phyloP scores from a whole-genome alignment of 2,329 filamentous ascomycete genomes.

The Endocalyx cinctus region DNA sequence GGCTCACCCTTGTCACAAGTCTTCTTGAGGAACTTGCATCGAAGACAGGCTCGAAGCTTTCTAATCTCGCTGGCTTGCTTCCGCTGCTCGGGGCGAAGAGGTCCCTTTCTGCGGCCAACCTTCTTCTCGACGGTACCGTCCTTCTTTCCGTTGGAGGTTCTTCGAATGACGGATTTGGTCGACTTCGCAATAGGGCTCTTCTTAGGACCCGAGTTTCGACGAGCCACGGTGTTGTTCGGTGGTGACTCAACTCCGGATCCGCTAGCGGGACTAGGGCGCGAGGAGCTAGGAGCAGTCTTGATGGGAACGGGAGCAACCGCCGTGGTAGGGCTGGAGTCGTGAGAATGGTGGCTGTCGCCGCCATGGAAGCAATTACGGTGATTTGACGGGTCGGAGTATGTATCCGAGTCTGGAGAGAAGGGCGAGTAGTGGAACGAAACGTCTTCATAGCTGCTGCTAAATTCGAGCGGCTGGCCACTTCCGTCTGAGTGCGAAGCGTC shows the following conservation, averaged over 20 bases:
- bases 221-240: conserved; percentile 55
- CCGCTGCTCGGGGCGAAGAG: conserved; percentile 85
- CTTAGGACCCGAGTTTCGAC: conserved; percentile 65
- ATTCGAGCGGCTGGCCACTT: conserved; percentile 54
- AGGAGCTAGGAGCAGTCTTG: conserved; percentile 55
- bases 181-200: conserved; percentile 79
- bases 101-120: conserved; percentile 83
- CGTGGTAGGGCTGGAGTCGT: conserved; percentile 62
- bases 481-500: conserved; percentile 77
- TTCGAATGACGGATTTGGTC: conserved; percentile 79
- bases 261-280: conserved; percentile 56
- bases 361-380: conserved; percentile 61
- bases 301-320: conserved; percentile 66
- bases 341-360: conserved; percentile 47
- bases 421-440: conserved; percentile 70
- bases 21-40: conserved; percentile 99
- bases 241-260: conserved; percentile 57
- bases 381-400: conserved; percentile 56
- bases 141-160: conserved; percentile 72
- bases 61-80: conserved; percentile 96
- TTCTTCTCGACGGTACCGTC: conserved; percentile 81
- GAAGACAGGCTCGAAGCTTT: conserved; percentile 86
- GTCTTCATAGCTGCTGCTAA: conserved; percentile 77
- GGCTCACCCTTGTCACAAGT: conserved; percentile 97
- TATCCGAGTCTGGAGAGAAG: conserved; percentile 79